phyloP scores from a whole-genome alignment of 495 filamentous ascomycete species.

The Hyphodiscus hymeniophilus region DNA sequence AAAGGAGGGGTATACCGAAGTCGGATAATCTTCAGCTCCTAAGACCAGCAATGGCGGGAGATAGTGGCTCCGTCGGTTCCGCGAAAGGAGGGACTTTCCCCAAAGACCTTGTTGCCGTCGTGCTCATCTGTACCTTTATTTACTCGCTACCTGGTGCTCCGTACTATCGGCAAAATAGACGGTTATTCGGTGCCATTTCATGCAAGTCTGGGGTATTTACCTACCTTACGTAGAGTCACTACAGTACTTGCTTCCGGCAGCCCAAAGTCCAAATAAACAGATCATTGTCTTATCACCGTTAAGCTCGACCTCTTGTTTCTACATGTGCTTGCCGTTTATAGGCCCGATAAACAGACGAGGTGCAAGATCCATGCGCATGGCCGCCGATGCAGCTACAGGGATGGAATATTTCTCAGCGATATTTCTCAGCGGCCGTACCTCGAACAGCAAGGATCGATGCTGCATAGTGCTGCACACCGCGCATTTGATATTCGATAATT shows the following conservation, averaged over 20 bases:
- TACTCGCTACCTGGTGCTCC: no score
- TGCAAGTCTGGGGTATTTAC: background rate
- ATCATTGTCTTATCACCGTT: no score
- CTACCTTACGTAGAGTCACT: no score
- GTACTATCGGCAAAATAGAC: no score
- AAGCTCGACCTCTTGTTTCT: constrained; percentile 7
- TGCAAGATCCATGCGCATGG: background rate
- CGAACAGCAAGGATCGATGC: no score
- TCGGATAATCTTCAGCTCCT: background rate
- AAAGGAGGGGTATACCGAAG: background rate
- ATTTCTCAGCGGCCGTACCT: no score
- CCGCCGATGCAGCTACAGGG: background rate
- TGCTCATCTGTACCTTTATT: no score
- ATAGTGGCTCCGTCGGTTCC: background rate
- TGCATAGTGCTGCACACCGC: background rate
- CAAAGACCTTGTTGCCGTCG: no score
- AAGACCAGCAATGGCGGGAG: background rate
- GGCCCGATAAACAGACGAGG: constrained; percentile 2
- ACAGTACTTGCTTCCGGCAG: background rate
- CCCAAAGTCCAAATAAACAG: no score
- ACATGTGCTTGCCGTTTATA: background rate
- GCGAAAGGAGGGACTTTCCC: no score
- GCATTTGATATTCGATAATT: background rate
- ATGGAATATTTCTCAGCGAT: no score
- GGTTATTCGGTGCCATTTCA: no score